Base-by-base conservation (phyloP, 352 stramenopile genomes). In the Phytophthora macrochlamydospora region DNA sequence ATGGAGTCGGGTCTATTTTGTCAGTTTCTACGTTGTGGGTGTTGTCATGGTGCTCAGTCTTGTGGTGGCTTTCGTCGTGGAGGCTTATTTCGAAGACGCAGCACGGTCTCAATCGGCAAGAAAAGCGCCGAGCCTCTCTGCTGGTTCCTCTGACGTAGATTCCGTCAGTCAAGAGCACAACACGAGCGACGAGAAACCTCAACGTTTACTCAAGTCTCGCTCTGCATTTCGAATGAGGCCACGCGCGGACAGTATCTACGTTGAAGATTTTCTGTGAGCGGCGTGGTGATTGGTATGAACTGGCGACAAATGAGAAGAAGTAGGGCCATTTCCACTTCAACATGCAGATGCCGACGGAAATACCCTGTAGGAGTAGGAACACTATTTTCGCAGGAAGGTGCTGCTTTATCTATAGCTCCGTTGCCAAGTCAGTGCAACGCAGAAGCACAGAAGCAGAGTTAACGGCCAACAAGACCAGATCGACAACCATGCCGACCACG, bases 21-120 rank as follows among this genome's bases (percentile, higher is more conserved):
- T 92, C 50, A 82, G 67, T 14, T 94, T 87, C 55, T 91, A 91
- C 69, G 56, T 93, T 24, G 72, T 92, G 51, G 81, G 78, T 4
- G 81, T 91, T 59, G 73, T 92, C 30, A 79, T 92, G 66, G 79
- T 90, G 51, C 69, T 93, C 8, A 94, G 85, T 53, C 57, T 94
- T 18, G 73, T 93, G 7, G 77, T 94, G 0, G 85, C 86, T 0
- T 92, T 88, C 37, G 75, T 88, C 14, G 79, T 88, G 12, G 79
- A 88, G 57, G 79, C 79, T 18, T 88, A 88, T 59, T 79, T 88
- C 29, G 79, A 85, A 53, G 59, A 65, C 45, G 42, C 59, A 2
- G 59, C 48, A 28, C 37, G 50, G 7, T 24, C 38, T 3, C 32
- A 65, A 52, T 18, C 50, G 35, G 4, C 12, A 18, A 58, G 40